Percentiles rank a stretch among this genome's conserved stretches.
Conservation (phyloP, 129 eudicot species). For the Ambrosia trifida region DNA sequence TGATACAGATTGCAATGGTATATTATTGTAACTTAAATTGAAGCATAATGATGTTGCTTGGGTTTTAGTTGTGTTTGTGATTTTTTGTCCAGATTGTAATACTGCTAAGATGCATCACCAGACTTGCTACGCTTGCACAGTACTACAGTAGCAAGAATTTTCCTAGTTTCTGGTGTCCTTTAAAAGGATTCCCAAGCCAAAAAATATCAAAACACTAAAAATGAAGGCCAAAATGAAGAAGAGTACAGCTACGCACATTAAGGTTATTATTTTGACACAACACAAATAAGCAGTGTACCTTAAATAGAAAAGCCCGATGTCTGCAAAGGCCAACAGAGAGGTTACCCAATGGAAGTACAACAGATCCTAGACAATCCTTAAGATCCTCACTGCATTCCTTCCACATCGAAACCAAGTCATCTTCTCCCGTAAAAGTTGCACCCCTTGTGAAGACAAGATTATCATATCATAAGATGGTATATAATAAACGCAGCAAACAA, state of each 20-base stretch:
- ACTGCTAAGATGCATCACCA: not conserved
- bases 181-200: not conserved
- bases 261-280: not conserved
- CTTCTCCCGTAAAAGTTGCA: conserved; percentile 58
- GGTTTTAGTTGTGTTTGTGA: not conserved
- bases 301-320: conserved; percentile 76
- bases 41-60: not conserved
- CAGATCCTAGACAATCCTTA: conserved; percentile 71
- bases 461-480: conserved; percentile 6
- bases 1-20: conserved; percentile 11
- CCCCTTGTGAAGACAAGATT: conserved; percentile 49
- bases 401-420: conserved; percentile 60
- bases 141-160: conserved; percentile 4
- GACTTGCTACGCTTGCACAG: not conserved
- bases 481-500: not conserved
- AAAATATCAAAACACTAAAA: conserved; percentile 12
- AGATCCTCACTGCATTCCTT: conserved; percentile 63
- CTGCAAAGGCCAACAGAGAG: conserved; percentile 74
- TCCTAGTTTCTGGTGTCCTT: conserved; percentile 7
- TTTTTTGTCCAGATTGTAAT: conserved; percentile 8
- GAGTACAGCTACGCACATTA: conserved; percentile 11
- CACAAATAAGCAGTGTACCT: conserved; percentile 44
- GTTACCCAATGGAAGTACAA: conserved; percentile 85
- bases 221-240: conserved; percentile 11
- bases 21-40: not conserved